Evolutionary conservation across 257 asterid genomes (phyloP).

Genomic region (Eucommia ulmoides): DNA sequence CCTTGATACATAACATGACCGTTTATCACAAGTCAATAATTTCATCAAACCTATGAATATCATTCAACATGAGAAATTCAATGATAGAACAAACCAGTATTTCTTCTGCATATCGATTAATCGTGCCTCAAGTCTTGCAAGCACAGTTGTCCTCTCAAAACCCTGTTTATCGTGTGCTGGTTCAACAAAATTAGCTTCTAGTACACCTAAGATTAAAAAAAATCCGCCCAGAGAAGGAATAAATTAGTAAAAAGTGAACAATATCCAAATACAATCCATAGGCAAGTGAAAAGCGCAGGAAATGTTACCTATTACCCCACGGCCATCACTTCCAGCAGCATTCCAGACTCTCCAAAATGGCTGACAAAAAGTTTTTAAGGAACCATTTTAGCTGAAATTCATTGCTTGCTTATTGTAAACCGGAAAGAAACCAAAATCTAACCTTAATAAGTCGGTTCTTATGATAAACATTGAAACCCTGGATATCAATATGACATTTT

Average conservation of each 20-base stretch:
- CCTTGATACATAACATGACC: conserved; percentile 19
- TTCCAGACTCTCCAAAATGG: conserved; percentile 92
- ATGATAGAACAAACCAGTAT: conserved; percentile 33
- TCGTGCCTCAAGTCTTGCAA: conserved; percentile 39
- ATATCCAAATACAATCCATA: not conserved
- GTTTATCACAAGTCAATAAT: not conserved
- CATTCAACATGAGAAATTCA: not conserved
- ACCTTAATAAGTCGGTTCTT: conserved; percentile 82
- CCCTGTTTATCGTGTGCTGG: conserved; percentile 78
- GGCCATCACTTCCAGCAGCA: conserved; percentile 84
- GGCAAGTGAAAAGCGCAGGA: not conserved
- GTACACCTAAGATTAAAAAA: conserved; percentile 27
- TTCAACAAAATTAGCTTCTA: conserved; percentile 66
- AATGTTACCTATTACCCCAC: conserved; percentile 61
- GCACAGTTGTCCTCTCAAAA: conserved; percentile 49
- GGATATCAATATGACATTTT: conserved; percentile 53
- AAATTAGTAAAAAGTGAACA: not conserved
- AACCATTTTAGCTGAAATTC: too few relatives aligned
- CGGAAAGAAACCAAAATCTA: not conserved
- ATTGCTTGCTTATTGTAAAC: not conserved
- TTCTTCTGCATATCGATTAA: conserved; percentile 33
- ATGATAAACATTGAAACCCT: conserved; percentile 81
- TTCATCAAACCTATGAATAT: not conserved
- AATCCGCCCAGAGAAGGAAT: not conserved
- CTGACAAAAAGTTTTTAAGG: conserved; percentile 24